Conservation (phyloP, 306 rosid genomes). For the Gillenia trifoliata region DNA sequence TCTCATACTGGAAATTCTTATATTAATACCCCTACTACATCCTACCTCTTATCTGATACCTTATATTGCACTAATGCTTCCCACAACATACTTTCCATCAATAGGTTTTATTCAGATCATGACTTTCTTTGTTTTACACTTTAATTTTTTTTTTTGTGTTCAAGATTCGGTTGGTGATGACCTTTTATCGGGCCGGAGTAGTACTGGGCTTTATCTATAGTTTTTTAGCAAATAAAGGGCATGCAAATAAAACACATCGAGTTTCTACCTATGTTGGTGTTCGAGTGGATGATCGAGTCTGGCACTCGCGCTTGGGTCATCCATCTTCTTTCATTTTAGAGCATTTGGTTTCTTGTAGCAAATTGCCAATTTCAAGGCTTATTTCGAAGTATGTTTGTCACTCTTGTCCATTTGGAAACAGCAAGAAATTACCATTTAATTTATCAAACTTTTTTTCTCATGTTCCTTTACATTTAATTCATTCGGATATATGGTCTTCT, state of each 20-base stretch:
- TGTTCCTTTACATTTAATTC: neutral
- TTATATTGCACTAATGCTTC: neutral
- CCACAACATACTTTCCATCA: neutral
- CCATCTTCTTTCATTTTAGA: neutral
- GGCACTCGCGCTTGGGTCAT: neutral
- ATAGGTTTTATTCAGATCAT: neutral
- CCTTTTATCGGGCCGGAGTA: neutral
- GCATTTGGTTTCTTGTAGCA: neutral
- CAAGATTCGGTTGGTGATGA: no score
- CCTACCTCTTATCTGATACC: neutral
- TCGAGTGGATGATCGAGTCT: neutral
- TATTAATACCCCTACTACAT: neutral
- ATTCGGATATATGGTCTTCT: neutral
- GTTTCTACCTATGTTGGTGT: neutral
- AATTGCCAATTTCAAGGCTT: neutral
- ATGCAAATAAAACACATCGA: neutral
- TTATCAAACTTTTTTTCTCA: neutral
- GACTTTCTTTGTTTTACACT: neutral
- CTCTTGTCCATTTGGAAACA: neutral
- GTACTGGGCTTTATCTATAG: no score
- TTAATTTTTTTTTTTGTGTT: neutral
- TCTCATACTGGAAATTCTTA: neutral
- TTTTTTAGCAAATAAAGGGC: no score
- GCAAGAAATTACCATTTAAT: neutral
- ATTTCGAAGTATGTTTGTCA: neutral